Conservation (phyloP, 1,284 basidiomycete species). For the Heterobasidion parviporum region DNA sequence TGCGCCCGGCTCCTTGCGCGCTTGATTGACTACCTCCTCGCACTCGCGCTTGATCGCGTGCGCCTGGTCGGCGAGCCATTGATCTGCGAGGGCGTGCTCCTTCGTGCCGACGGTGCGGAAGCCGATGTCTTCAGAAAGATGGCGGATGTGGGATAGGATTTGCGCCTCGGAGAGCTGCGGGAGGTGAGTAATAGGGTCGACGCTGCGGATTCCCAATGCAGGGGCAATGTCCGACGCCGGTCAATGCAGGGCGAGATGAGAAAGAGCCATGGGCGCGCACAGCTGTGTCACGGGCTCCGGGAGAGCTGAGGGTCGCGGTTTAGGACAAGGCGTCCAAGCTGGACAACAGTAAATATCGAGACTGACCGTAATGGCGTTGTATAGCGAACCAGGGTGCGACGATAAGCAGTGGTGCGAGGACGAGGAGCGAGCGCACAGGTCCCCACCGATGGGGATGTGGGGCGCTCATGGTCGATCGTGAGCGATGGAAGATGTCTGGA, state of each 20-base stretch:
- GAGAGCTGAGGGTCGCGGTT: slow-evolving; percentile 20
- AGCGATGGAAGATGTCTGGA: too few relatives aligned
- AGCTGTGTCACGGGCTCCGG: slow-evolving; percentile 30
- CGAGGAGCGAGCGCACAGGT: slow-evolving; percentile 26
- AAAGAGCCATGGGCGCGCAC: slow-evolving; percentile 19
- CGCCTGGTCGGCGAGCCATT: slow-evolving; percentile 73
- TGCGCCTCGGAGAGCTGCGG: slow-evolving; percentile 66
- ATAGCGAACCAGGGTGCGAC: slow-evolving; percentile 23
- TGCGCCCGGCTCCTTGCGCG: slow-evolving; percentile 27
- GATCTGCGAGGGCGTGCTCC: slow-evolving; percentile 82
- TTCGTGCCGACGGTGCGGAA: slow-evolving; percentile 89
- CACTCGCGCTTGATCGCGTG: slow-evolving; percentile 54
- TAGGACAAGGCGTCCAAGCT: background rate
- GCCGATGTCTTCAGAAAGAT: slow-evolving; percentile 80
- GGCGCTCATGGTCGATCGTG: background rate
- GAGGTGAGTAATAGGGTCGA: slow-evolving; percentile 42
- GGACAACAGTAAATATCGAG: background rate
- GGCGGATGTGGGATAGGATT: slow-evolving; percentile 52
- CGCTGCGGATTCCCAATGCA: slow-evolving; percentile 23
- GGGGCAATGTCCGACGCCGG: background rate
- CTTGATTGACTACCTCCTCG: slow-evolving; percentile 31
- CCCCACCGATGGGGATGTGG: slow-evolving; percentile 19
- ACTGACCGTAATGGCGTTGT: slow-evolving; percentile 23
- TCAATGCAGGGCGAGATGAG: background rate
- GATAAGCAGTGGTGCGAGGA: slow-evolving; percentile 25